Percentiles rank a stretch among this genome's conserved stretches.
phyloP scores from a whole-genome alignment of 169 alveolate genomes.

The Blepharisma undulans region DNA sequence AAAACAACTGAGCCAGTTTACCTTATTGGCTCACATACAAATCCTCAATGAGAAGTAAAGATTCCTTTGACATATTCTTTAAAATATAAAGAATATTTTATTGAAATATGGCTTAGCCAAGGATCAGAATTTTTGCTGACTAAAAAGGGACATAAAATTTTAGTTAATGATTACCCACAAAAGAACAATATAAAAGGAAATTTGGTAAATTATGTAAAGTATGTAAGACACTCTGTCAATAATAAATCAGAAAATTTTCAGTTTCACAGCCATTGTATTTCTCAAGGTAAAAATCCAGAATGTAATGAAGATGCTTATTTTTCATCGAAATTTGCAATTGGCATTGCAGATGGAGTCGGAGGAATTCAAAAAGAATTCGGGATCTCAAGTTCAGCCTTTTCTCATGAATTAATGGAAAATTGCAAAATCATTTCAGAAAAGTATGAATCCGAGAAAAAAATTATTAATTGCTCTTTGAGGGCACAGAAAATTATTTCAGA shows the following conservation, averaged over 20 bases:
- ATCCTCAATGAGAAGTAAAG: not conserved
- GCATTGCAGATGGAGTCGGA: constrained; percentile 13
- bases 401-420: not conserved
- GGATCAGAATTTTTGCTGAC: not conserved
- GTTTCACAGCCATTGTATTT: not conserved
- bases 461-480: too few relatives aligned
- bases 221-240: too few relatives aligned
- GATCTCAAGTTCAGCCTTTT: not conserved
- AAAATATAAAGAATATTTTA: not conserved
- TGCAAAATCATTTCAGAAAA: not conserved
- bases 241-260: too few relatives aligned
- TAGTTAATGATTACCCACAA: not conserved
- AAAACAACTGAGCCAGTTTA: not conserved
- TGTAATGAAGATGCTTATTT: not conserved
- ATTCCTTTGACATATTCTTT: not conserved
- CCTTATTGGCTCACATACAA: not conserved
- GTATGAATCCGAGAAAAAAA: too few relatives aligned
- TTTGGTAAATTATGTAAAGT: not conserved
- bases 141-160: not conserved
- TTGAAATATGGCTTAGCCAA: not conserved
- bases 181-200: not conserved
- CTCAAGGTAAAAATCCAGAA: not conserved
- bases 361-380: not conserved
- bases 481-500: not conserved
- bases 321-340: not conserved